Conservation (phyloP, 495 filamentous ascomycete species). For the Letharia lupina region DNA sequence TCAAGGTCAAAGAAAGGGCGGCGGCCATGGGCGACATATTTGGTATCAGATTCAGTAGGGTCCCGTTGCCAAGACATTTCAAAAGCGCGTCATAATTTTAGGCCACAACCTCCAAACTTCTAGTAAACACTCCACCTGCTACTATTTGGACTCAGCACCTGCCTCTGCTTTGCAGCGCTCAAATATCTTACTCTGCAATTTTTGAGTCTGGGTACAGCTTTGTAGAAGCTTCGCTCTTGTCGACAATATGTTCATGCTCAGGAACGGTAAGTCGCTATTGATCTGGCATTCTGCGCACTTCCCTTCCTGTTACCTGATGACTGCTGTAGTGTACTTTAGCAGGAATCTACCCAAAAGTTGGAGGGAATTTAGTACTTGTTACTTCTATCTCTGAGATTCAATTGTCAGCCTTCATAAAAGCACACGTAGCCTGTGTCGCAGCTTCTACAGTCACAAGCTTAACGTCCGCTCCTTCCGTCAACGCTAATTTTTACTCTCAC, state of each 20-base stretch:
- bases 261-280: slow-evolving; percentile 47
- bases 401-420: slow-evolving; percentile 22
- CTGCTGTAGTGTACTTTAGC: background rate
- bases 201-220: background rate
- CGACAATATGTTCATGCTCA: slow-evolving; percentile 59
- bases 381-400: background rate
- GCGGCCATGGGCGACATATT: too few relatives aligned
- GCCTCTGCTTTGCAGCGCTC: background rate
- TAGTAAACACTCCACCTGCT: too few relatives aligned
- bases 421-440: slow-evolving; percentile 14
- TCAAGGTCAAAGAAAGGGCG: too few relatives aligned
- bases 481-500: slow-evolving; percentile 24
- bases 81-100: too few relatives aligned
- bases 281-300: slow-evolving; percentile 13
- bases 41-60: too few relatives aligned
- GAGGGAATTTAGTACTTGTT: background rate
- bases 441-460: background rate
- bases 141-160: background rate
- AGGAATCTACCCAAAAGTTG: background rate
- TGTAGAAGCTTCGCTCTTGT: background rate
- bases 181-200: background rate
- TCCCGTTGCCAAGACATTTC: too few relatives aligned
- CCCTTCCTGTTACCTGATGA: background rate
- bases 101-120: too few relatives aligned
- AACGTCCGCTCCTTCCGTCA: slow-evolving; percentile 22